Conservation (phyloP, 306 rosid genomes). For the Ochetophila trinervis region DNA sequence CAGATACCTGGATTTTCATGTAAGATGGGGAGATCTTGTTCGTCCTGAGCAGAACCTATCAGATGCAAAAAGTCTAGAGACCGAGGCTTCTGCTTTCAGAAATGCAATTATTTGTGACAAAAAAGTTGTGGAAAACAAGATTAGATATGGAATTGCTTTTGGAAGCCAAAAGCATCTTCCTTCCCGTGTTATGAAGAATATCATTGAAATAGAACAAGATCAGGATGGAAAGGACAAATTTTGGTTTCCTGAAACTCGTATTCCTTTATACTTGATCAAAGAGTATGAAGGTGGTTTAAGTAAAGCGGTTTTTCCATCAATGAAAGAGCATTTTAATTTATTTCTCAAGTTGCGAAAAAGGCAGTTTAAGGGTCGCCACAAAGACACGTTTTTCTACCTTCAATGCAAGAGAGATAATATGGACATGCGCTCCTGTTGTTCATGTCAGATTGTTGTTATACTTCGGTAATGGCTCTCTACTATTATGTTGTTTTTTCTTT, state of each 20-base stretch:
- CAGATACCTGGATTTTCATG: conserved; percentile 73
- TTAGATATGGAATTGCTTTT: conserved; percentile 68
- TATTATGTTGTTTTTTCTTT: not conserved
- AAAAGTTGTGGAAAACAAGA: conserved; percentile 53
- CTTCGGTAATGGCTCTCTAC: conserved; percentile 45
- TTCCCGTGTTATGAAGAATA: conserved; percentile 78
- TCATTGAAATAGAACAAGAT: conserved; percentile 60
- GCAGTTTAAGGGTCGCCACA: conserved; percentile 43
- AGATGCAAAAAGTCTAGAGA: conserved; percentile 79
- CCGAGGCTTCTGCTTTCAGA: conserved; percentile 87
- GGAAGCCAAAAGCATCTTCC: conserved; percentile 95
- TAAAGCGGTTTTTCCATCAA: conserved; percentile 29
- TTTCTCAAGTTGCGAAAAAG: conserved; percentile 42
- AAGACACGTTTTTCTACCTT: conserved; percentile 74
- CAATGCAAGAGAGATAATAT: conserved; percentile 78
- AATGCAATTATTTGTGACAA: conserved; percentile 75
- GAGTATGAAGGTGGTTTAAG: conserved; percentile 59
- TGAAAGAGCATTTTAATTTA: conserved; percentile 37
- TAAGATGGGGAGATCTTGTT: conserved; percentile 92
- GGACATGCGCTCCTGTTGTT: conserved; percentile 57
- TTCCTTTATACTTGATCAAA: conserved; percentile 84
- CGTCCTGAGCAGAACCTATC: conserved; percentile 83
- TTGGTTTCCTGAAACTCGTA: conserved; percentile 82
- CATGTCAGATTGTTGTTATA: conserved; percentile 59
- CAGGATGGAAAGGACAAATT: conserved; percentile 56